Evolutionary conservation across 345 rosid species (phyloP).

Genomic region (Hypericum perforatum): DNA sequence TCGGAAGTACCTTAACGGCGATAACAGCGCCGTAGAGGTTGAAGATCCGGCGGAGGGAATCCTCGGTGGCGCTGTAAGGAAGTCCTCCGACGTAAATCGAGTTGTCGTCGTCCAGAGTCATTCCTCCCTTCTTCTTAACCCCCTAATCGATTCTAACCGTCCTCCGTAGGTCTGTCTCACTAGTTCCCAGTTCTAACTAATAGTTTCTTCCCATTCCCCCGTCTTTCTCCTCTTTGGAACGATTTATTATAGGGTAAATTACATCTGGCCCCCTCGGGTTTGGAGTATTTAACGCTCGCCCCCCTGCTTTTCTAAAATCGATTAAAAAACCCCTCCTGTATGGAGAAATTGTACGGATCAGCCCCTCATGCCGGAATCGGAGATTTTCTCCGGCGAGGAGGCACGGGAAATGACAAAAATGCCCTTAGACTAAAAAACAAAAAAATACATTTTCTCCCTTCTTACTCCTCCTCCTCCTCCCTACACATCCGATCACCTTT

Average conservation of each 20-base stretch:
- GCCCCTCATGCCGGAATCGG: too few species aligned
- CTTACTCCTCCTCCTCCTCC: not conserved
- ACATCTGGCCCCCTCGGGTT: too few species aligned
- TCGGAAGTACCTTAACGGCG: conserved; percentile 50
- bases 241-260: too few species aligned
- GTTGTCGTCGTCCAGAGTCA: conserved; percentile 78
- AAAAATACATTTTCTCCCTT: not conserved
- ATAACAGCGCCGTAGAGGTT: conserved; percentile 50
- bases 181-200: too few species aligned
- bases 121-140: conserved; percentile 6
- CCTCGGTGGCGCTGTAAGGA: conserved; percentile 61
- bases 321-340: too few species aligned
- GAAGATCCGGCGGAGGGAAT: conserved; percentile 54
- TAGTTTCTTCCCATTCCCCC: too few species aligned
- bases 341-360: too few species aligned
- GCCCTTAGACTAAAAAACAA: too few species aligned
- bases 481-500: not conserved
- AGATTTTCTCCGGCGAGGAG: too few species aligned
- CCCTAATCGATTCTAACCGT: not conserved
- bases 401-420: not conserved
- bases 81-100: conserved; percentile 91
- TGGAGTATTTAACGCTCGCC: too few species aligned
- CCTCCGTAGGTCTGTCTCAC: not conserved
- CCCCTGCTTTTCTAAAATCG: too few species aligned
- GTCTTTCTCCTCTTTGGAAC: too few species aligned